Conservation (phyloP, 768 basidiomycete genomes). For the Mycena indigotica region DNA sequence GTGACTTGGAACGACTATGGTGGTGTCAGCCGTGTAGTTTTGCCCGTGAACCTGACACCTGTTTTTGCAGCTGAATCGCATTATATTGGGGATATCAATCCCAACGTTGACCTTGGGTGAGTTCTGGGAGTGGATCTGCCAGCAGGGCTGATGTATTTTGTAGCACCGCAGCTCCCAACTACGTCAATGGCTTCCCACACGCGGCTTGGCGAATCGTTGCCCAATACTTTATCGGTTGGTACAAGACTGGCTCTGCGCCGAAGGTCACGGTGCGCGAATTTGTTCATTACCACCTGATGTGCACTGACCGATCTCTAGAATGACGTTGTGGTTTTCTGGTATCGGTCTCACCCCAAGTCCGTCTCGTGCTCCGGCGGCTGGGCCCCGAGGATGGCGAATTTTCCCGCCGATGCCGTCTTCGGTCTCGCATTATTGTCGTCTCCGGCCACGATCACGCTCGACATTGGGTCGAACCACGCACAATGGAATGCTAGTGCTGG, state of each 20-base stretch:
- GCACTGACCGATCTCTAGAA: constrained; percentile 26
- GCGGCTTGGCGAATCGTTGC: constrained; percentile 29
- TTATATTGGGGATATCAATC: constrained; percentile 40
- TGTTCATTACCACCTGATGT: constrained; percentile 23
- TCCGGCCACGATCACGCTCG: constrained; percentile 34
- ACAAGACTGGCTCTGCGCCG: constrained; percentile 26
- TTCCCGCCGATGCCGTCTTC: constrained; percentile 41
- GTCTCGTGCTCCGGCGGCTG: constrained; percentile 29
- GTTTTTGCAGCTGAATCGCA: constrained; percentile 36
- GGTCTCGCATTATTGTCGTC: constrained; percentile 38
- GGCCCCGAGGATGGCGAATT: constrained; percentile 29
- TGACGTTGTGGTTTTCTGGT: constrained; percentile 30
- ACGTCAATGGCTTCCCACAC: constrained; percentile 29
- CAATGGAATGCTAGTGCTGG: constrained; percentile 24
- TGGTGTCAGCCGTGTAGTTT: constrained; percentile 21
- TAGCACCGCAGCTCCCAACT: constrained; percentile 24
- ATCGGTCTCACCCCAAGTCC: constrained; percentile 26
- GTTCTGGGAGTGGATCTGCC: neutral
- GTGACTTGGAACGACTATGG: constrained; percentile 28
- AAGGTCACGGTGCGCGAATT: constrained; percentile 32
- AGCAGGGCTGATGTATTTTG: too few relatives aligned
- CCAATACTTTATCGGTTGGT: constrained; percentile 29
- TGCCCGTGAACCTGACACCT: constrained; percentile 29
- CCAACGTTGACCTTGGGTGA: constrained; percentile 26
- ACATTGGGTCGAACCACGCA: constrained; percentile 28